Evolutionary conservation across 2,329 filamentous ascomycete species (phyloP).

Genomic region (Paraphoma chrysanthemicola): DNA sequence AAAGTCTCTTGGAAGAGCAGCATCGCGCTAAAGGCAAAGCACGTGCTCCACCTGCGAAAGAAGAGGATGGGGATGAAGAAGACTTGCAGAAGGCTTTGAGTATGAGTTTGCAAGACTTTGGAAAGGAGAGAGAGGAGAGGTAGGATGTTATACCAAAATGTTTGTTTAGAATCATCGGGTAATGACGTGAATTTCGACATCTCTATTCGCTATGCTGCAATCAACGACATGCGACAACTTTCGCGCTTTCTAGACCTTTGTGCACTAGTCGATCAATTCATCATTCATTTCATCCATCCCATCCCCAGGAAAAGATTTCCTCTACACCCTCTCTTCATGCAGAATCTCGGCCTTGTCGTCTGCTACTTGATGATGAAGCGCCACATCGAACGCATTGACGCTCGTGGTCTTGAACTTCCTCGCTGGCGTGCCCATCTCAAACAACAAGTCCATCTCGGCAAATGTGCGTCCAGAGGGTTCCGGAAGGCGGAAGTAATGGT

Average conservation of each 20-base stretch:
- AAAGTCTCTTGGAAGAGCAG: slow-evolving; percentile 73
- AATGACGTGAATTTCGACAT: no score
- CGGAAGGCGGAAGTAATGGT: neutral
- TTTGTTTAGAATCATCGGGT: no score
- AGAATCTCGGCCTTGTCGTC: neutral
- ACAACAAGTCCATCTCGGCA: neutral
- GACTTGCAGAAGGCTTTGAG: slow-evolving; percentile 1
- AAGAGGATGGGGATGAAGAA: neutral
- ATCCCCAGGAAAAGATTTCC: neutral
- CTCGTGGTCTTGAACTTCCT: slow-evolving; percentile 19
- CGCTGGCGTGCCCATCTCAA: slow-evolving; percentile 40
- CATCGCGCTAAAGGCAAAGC: slow-evolving; percentile 36
- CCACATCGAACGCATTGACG: neutral
- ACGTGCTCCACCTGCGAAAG: neutral
- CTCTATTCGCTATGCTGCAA: no score
- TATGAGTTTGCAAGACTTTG: neutral
- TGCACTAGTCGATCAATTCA: no score
- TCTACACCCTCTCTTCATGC: neutral
- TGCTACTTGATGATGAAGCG: neutral
- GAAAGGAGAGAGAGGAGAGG: no score
- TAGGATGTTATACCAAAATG: no score
- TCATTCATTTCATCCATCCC: no score
- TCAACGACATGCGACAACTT: no score
- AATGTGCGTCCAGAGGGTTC: neutral
- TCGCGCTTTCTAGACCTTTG: no score